These are phyloP conservation scores for Epichloe bromicola DNA, from an alignment of 2,329 filamentous ascomycete species.

Conservation along the genomic window DNA sequence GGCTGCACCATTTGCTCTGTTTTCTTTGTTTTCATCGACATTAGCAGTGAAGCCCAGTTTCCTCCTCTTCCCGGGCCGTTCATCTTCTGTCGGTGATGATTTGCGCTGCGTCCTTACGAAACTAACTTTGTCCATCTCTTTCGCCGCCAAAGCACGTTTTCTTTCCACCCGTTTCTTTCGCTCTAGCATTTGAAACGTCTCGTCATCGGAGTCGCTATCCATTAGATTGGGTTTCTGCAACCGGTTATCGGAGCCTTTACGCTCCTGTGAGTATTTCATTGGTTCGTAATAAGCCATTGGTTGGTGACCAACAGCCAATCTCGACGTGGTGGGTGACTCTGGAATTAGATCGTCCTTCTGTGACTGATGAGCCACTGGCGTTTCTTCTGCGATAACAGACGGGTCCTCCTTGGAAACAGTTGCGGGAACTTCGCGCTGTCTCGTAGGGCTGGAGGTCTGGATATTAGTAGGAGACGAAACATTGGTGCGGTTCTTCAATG, in stretches of 20 bases:
- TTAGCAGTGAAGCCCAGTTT: slow-evolving; percentile 4
- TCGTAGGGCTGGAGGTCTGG: slow-evolving; percentile 28
- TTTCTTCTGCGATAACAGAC: slow-evolving; percentile 12
- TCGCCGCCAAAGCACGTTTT: slow-evolving; percentile 26
- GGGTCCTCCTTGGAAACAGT: slow-evolving; percentile 13
- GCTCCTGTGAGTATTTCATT: slow-evolving; percentile 33
- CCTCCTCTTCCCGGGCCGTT: slow-evolving; percentile 17
- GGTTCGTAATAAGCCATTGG: slow-evolving; percentile 31
- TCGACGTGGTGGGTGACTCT: slow-evolving; percentile 21
- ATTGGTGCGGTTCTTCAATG: slow-evolving; percentile 35
- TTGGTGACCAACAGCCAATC: slow-evolving; percentile 13
- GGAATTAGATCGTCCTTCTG: slow-evolving; percentile 20
- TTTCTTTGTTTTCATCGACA: background rate
- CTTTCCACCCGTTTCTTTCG: slow-evolving; percentile 23
- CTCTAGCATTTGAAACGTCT: slow-evolving; percentile 19
- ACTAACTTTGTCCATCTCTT: slow-evolving; percentile 28
- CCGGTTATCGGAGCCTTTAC: slow-evolving; percentile 16
- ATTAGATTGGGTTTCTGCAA: slow-evolving; percentile 11
- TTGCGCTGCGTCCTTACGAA: slow-evolving; percentile 16
- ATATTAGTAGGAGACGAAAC: slow-evolving; percentile 31
- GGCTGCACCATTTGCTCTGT: background rate
- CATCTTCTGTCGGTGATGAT: slow-evolving; percentile 7
- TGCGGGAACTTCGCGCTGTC: slow-evolving; percentile 18
- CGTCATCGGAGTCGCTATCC: slow-evolving; percentile 22
- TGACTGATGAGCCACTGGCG: slow-evolving; percentile 13